Conservation (phyloP, 2,329 filamentous ascomycete genomes). For the Ceratocystis cacaofunesta region DNA sequence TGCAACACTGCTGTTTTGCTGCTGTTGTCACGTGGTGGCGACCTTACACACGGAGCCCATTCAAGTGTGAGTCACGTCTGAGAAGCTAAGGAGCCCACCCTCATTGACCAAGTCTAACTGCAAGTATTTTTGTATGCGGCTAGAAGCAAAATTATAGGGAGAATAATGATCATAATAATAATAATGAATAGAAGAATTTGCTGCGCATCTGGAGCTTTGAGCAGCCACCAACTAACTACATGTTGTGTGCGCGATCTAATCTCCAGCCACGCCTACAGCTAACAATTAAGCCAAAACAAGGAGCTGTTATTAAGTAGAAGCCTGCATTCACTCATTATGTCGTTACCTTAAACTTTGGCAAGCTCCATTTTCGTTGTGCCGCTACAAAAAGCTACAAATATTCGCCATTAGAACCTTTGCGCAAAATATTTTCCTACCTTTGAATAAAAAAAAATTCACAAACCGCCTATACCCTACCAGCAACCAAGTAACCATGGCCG, state of each 20-base stretch:
- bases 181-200: background rate
- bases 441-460: background rate
- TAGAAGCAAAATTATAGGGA: background rate
- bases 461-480: too few relatives aligned
- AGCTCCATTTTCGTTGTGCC: background rate
- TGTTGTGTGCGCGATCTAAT: too few relatives aligned
- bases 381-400: background rate
- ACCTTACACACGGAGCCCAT: background rate
- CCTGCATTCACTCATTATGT: background rate
- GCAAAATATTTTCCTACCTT: background rate
- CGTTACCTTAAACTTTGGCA: background rate
- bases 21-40: background rate
- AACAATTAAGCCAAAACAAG: too few relatives aligned
- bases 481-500: constrained; percentile 2
- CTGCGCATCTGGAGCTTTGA: too few relatives aligned
- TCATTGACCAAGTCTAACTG: background rate
- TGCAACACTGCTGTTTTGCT: background rate
- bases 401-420: background rate
- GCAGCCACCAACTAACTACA: too few relatives aligned
- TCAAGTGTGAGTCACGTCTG: background rate
- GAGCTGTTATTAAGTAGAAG: too few relatives aligned
- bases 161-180: background rate
- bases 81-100: background rate
- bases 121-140: too few relatives aligned
- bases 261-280: too few relatives aligned